These are phyloP conservation scores for Pseudogymnoascus sp. DNA, from an alignment of 2,329 filamentous ascomycete genomes.

Conservation along the genomic window DNA sequence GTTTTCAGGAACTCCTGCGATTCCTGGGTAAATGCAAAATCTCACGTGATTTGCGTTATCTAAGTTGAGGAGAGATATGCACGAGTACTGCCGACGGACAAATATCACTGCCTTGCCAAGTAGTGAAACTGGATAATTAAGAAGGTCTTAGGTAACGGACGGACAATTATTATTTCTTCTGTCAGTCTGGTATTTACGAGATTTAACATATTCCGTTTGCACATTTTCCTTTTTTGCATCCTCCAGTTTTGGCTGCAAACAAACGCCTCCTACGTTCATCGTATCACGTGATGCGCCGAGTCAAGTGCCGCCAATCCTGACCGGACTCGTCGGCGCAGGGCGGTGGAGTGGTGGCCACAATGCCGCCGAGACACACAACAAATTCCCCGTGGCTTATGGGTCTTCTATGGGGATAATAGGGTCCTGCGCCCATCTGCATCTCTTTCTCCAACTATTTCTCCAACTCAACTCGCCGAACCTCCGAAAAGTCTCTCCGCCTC, in stretches of 20 bases:
- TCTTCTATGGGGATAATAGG: neutral
- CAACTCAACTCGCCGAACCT: slow-evolving; percentile 3
- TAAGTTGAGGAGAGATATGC: neutral
- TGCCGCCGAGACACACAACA: slow-evolving; percentile 1
- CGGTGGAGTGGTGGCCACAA: neutral
- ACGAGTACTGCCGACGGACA: neutral
- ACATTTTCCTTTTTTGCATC: neutral
- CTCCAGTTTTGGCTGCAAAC: neutral
- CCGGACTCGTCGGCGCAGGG: neutral
- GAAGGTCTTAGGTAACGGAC: neutral
- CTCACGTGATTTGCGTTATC: neutral
- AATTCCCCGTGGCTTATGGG: neutral
- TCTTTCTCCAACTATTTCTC: neutral
- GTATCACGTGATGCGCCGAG: neutral
- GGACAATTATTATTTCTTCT: neutral
- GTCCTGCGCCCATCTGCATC: neutral
- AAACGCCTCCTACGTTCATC: neutral
- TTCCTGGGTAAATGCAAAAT: neutral
- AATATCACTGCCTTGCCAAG: neutral
- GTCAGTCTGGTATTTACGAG: neutral
- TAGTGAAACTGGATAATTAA: neutral
- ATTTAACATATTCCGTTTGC: neutral
- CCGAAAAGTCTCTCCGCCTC: neutral
- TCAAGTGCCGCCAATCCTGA: neutral
- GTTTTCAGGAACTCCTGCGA: neutral